Base-by-base conservation (phyloP, 2,329 filamentous ascomycete genomes). In the Magnaporthiopsis rhizophila region DNA sequence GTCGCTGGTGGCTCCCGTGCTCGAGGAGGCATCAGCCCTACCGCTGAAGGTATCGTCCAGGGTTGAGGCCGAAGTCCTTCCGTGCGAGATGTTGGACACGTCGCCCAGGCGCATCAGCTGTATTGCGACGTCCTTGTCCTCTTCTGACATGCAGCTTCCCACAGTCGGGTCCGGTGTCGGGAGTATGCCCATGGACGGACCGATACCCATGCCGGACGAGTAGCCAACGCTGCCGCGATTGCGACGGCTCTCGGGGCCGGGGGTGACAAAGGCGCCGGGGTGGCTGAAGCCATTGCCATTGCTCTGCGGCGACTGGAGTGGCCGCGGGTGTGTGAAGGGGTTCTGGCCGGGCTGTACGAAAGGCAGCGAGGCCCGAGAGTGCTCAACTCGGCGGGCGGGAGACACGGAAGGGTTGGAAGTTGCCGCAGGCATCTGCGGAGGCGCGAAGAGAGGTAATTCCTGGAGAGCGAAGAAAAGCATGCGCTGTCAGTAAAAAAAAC, bases 351-450 rank as follows among this genome's bases (percentile, higher is more conserved):
- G 86, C 70, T 88, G 86, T 62, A 89, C 84, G 73, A 91, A 96
- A 4, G 92, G 90, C 80, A 96, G 73, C 74, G 88, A 75, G 73
- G 89, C 79, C 79, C 91, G 81, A 80, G 89, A 76, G 78, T 90
- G 79, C 78, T 90, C 84, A 77, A 89, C 81, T 62, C 92, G 90
- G 72, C 94, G 89, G 73, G 92, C 91, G 66, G 94, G 94, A 34
- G 94, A 98, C 62, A 96, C 90, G 26, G 94, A 98, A n/a, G 93
- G 94, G 71, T 94, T 92, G n/a, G 94, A 97, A n/a, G 91, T 90
- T 62, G 92, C 89, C 69, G 94, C 90, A 61, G 94, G 94, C 79
- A 97, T 93, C 78, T 96, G 94, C 67, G 91, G 91, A 69, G 94
- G 94, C 68, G 92, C 93, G 76, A 98, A 99, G 64, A 99, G 82